Evolutionary conservation across 768 basidiomycete genomes (phyloP).

Genomic region (Lentinula edodes): DNA sequence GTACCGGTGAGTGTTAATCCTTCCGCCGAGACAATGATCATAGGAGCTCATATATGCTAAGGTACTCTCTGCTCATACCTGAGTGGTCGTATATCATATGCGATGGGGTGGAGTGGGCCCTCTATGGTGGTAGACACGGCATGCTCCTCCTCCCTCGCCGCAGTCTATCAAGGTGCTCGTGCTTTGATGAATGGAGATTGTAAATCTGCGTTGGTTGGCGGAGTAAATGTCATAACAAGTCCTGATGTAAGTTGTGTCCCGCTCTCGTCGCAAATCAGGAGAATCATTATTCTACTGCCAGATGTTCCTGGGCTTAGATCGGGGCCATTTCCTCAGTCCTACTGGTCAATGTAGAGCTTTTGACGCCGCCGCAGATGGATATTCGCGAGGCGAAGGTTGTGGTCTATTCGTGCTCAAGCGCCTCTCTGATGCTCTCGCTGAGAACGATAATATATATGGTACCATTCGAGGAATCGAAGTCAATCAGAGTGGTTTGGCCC

Average conservation of each 20-base stretch:
- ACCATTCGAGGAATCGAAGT: constrained; percentile 66
- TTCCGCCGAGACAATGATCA: background rate
- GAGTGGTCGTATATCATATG: constrained; percentile 67
- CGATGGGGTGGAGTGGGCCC: constrained; percentile 62
- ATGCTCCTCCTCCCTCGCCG: constrained; percentile 66
- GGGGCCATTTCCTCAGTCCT: constrained; percentile 62
- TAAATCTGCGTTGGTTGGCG: constrained; percentile 62
- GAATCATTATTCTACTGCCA: constrained; percentile 17
- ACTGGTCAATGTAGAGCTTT: constrained; percentile 68
- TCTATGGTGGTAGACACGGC: constrained; percentile 71
- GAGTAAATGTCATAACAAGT: constrained; percentile 67
- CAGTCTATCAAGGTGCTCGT: constrained; percentile 64
- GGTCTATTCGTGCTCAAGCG: constrained; percentile 70
- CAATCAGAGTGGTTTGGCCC: constrained; percentile 63
- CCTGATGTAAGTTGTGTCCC: constrained; percentile 45
- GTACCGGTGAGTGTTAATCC: constrained; percentile 43
- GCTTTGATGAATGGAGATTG: constrained; percentile 62
- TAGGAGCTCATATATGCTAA: constrained; percentile 14
- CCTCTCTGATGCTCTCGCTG: constrained; percentile 55
- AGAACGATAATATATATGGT: constrained; percentile 64
- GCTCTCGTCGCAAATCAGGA: constrained; percentile 15
- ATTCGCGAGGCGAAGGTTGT: constrained; percentile 67
- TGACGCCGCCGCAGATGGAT: constrained; percentile 69
- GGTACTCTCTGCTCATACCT: constrained; percentile 67
- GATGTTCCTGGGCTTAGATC: constrained; percentile 68